These are phyloP conservation scores for Epichloe gansuensis DNA, from an alignment of 2,329 filamentous ascomycete species.

Conservation along the genomic window DNA sequence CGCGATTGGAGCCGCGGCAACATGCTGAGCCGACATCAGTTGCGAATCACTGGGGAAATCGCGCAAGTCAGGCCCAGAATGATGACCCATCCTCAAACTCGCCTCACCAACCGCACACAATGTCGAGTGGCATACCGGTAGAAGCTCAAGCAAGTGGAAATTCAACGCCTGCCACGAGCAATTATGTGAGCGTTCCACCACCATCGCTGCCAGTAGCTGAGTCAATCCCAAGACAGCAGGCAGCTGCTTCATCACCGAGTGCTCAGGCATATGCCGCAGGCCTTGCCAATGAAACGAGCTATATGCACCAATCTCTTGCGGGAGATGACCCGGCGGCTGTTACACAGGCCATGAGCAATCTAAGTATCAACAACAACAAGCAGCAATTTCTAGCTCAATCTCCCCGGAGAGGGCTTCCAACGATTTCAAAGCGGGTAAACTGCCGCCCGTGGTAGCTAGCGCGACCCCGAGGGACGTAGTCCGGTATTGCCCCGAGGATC, in stretches of 20 bases:
- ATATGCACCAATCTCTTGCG: background rate
- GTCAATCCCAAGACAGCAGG: background rate
- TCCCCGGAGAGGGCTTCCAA: background rate
- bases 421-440: background rate
- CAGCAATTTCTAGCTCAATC: background rate
- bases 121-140: background rate
- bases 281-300: background rate
- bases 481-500: slow-evolving; percentile 17
- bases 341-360: background rate
- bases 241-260: background rate
- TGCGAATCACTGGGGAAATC: background rate
- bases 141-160: background rate
- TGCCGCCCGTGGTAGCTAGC: slow-evolving; percentile 8
- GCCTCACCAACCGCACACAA: background rate
- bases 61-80: background rate
- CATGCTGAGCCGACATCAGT: background rate
- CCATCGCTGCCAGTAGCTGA: background rate
- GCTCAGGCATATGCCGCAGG: background rate
- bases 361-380: background rate
- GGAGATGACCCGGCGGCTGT: background rate
- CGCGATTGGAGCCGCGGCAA: background rate
- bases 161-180: background rate
- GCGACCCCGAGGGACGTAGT: slow-evolving; percentile 15
- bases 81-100: background rate
- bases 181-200: background rate